Evolutionary conservation across 345 rosid species (phyloP).

Genomic region (Erysimum cheiranthoides): DNA sequence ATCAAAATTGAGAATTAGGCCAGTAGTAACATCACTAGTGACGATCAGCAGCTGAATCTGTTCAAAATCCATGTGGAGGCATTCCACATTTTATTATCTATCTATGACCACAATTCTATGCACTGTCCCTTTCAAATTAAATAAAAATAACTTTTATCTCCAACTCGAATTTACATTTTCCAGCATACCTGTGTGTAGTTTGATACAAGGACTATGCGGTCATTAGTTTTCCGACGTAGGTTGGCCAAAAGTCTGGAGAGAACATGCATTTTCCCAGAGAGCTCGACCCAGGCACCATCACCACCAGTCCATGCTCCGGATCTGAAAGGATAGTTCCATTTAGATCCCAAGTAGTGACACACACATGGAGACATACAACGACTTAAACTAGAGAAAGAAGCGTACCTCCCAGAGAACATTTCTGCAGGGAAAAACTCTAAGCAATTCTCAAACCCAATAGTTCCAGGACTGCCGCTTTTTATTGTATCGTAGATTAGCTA

Average conservation of each 20-base stretch:
- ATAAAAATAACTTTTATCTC: conserved; percentile 15
- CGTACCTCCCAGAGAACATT: conserved; percentile 96
- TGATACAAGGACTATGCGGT: conserved; percentile 96
- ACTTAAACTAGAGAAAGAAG: conserved; percentile 24
- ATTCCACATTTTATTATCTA: conserved; percentile 6
- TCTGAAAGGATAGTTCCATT: conserved; percentile 49
- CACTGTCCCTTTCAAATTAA: conserved; percentile 15
- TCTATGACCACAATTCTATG: conserved; percentile 23
- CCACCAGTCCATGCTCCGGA: conserved; percentile 98
- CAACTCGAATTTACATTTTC: conserved; percentile 5
- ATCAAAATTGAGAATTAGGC: background rate
- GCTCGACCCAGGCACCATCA: conserved; percentile 96
- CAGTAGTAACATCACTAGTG: conserved; percentile 17
- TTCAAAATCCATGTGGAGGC: conserved; percentile 27
- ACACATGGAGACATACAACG: conserved; percentile 19
- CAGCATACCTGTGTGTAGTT: conserved; percentile 89
- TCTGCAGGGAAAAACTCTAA: conserved; percentile 82
- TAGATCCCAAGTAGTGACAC: conserved; percentile 34
- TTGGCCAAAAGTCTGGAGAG: conserved; percentile 87
- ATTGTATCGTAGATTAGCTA: conserved; percentile 96
- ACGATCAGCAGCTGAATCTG: conserved; percentile 24
- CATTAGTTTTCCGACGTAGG: conserved; percentile 81
- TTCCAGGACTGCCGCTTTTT: conserved; percentile 74
- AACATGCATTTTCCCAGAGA: conserved; percentile 98
- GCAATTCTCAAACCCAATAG: conserved; percentile 88